Percentiles rank a stretch among this genome's conserved stretches.
Conservation (phyloP, 2,329 filamentous ascomycete species). For the Didymella pomorum region DNA sequence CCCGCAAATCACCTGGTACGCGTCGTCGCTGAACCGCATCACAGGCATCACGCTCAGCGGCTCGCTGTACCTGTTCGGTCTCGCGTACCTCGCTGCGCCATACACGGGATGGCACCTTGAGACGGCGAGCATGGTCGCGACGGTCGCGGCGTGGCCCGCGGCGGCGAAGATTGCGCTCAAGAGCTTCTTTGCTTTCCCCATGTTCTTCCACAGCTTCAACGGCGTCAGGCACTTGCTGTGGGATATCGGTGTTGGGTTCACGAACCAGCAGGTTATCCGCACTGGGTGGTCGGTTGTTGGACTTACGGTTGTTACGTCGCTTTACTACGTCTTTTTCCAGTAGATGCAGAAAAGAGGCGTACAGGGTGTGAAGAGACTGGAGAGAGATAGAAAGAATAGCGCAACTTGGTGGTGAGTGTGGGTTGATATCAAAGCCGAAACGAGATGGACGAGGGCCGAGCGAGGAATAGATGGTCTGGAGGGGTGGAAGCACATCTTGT, state of each 20-base stretch:
- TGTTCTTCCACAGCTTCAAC: conserved; percentile 73
- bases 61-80: conserved; percentile 79
- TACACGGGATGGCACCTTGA: conserved; percentile 76
- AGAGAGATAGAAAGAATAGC: conserved; percentile 16
- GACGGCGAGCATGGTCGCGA: conserved; percentile 68
- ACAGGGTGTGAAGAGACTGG: neutral
- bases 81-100: conserved; percentile 82
- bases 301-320: conserved; percentile 56
- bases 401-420: neutral
- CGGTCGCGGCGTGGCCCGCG: conserved; percentile 69
- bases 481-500: conserved; percentile 15
- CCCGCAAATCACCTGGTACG: conserved; percentile 84
- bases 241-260: conserved; percentile 70
- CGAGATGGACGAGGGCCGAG: neutral
- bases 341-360: conserved; percentile 15
- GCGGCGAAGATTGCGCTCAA: conserved; percentile 68
- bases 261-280: conserved; percentile 69
- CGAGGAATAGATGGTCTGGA: neutral
- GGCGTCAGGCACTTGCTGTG: conserved; percentile 76
- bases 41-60: conserved; percentile 79
- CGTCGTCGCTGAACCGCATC: conserved; percentile 79
- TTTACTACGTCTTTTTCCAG: conserved; percentile 44
- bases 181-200: conserved; percentile 66
- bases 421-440: too few species aligned
- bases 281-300: conserved; percentile 71